These are phyloP conservation scores for Cardamine resedifolia DNA, from an alignment of 345 rosid species.

Conservation along the genomic window DNA sequence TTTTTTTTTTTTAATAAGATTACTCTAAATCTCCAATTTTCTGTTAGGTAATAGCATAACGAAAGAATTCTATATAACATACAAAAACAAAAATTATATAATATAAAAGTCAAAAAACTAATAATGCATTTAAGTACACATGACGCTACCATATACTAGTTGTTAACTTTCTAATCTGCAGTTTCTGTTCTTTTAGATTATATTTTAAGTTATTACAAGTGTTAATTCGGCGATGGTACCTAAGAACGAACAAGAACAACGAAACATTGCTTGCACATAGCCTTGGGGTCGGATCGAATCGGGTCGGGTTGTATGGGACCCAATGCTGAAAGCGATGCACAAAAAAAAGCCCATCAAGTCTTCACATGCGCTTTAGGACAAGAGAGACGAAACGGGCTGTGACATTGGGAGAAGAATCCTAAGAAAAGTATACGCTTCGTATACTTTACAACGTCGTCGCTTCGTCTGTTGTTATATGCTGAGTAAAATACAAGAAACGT, in stretches of 20 bases:
- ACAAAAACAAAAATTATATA: background rate
- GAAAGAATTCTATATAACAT: background rate
- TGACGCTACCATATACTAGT: slow-evolving; percentile 6
- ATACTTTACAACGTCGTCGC: slow-evolving; percentile 23
- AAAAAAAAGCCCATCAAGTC: slow-evolving; percentile 22
- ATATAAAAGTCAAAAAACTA: slow-evolving; percentile 9
- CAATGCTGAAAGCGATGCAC: slow-evolving; percentile 30
- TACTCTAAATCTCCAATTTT: background rate
- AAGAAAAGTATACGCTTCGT: slow-evolving; percentile 24
- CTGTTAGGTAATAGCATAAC: slow-evolving; percentile 24
- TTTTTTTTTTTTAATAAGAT: slow-evolving; percentile 16
- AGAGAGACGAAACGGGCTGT: slow-evolving; percentile 11
- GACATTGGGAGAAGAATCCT: slow-evolving; percentile 33
- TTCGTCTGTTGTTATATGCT: slow-evolving; percentile 24
- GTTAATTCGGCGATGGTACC: slow-evolving; percentile 22
- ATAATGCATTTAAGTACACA: slow-evolving; percentile 18
- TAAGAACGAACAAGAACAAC: slow-evolving; percentile 31
- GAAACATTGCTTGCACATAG: slow-evolving; percentile 25
- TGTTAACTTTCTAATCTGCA: background rate
- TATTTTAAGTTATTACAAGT: slow-evolving; percentile 5
- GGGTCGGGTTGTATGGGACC: slow-evolving; percentile 9
- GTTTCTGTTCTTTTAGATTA: background rate
- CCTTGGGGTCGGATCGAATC: background rate
- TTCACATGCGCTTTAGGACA: slow-evolving; percentile 29
- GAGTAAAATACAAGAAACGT: slow-evolving; percentile 12